A percentile compares a stretch with the other conserved stretches of the same genome.
Evolutionary conservation across 2,329 filamentous ascomycete genomes (phyloP).

Genomic region (Phyllosticta paracitricarpa): DNA sequence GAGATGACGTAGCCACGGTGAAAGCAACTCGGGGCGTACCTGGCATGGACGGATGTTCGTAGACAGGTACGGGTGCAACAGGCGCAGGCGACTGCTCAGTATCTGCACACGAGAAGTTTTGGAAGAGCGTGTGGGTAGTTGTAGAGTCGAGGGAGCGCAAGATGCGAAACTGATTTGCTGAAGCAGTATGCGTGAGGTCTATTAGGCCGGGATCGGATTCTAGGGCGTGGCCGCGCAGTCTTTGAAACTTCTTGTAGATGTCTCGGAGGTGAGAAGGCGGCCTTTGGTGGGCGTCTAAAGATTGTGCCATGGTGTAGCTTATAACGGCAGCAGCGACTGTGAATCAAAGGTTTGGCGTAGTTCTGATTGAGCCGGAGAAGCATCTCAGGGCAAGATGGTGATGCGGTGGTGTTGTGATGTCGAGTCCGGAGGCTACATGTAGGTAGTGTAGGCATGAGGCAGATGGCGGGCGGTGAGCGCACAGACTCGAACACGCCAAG

Average conservation of each 20-base stretch:
- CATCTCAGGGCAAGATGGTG: not conserved
- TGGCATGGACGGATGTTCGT: constrained; percentile 57
- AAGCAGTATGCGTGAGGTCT: constrained; percentile 25
- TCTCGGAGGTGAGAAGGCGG: constrained; percentile 61
- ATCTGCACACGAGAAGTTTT: not conserved
- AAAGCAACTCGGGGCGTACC: constrained; percentile 37
- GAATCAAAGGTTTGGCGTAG: not conserved
- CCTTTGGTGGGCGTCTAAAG: constrained; percentile 65
- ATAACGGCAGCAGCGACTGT: not conserved
- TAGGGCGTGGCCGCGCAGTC: constrained; percentile 41
- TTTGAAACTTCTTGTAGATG: constrained; percentile 67
- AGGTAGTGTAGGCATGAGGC: not conserved
- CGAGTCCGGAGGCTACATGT: too few relatives aligned
- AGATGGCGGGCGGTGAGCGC: not conserved
- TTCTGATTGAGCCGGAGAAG: not conserved
- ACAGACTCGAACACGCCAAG: constrained; percentile 1
- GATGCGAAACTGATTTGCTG: constrained; percentile 30
- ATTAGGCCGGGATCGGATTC: constrained; percentile 39
- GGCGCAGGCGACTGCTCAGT: constrained; percentile 1
- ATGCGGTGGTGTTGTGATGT: not conserved
- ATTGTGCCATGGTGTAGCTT: constrained; percentile 3
- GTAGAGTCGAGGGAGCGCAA: not conserved
- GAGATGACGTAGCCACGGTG: not conserved
- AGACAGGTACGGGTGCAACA: constrained; percentile 29
- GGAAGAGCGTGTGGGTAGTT: not conserved